Conservation (phyloP, 179 eudicot genomes). For the Vitellaria paradoxa region DNA sequence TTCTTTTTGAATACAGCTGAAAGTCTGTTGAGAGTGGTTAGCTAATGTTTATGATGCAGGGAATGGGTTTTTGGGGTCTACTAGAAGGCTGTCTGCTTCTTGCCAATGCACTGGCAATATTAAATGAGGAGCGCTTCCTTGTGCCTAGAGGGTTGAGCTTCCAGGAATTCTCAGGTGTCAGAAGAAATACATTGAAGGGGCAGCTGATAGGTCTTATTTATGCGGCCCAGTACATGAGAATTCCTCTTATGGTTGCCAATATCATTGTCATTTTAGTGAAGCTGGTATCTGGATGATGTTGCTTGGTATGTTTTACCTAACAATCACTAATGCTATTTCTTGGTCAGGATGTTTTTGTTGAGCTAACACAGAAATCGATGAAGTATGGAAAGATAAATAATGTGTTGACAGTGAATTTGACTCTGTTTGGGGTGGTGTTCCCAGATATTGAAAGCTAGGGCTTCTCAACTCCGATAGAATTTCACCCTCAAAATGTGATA, state of each 20-base stretch:
- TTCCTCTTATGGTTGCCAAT: conserved; percentile 67
- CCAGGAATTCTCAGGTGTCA: conserved; percentile 61
- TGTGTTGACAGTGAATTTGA: neutral
- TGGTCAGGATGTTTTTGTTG: neutral
- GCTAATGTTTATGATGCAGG: conserved; percentile 18
- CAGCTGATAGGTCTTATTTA: conserved; percentile 77
- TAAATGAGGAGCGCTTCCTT: conserved; percentile 83
- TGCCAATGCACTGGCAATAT: conserved; percentile 86
- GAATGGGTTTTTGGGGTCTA: conserved; percentile 82
- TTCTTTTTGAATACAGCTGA: neutral
- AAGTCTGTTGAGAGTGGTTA: neutral
- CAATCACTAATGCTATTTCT: neutral
- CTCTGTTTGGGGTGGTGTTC: neutral
- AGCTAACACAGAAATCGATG: neutral
- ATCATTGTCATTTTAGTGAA: conserved; percentile 61
- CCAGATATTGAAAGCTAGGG: neutral
- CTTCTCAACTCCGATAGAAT: neutral
- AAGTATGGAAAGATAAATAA: neutral
- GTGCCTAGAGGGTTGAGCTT: conserved; percentile 83
- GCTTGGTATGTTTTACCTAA: neutral
- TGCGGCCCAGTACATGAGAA: conserved; percentile 74
- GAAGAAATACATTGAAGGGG: conserved; percentile 60
- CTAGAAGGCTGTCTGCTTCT: conserved; percentile 79
- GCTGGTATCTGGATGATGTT: conserved; percentile 69
- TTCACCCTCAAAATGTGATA: neutral